phyloP scores from a whole-genome alignment of 192 early-diverging fungal species.

The Dissophora globulifera region DNA sequence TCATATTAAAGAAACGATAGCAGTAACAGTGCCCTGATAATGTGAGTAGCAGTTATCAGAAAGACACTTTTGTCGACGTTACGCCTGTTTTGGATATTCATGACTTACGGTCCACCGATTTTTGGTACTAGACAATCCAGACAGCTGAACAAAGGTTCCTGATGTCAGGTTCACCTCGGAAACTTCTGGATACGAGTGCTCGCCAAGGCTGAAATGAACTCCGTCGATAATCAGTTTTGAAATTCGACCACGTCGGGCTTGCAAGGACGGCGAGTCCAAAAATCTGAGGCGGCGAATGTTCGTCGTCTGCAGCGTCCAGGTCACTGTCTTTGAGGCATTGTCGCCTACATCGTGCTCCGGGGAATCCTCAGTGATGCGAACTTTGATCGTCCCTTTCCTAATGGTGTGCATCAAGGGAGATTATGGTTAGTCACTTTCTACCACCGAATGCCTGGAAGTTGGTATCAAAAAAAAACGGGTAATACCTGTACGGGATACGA shows the following conservation, averaged over 20 bases:
- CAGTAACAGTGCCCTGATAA: too few relatives aligned
- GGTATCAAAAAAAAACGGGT: background rate
- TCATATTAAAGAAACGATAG: too few relatives aligned
- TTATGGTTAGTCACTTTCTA: too few relatives aligned
- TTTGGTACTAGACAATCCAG: too few relatives aligned
- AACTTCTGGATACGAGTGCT: too few relatives aligned
- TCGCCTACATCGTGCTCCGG: conserved; percentile 2
- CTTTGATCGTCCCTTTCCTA: conserved; percentile 45
- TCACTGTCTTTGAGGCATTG: conserved; percentile 26
- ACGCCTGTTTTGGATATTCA: too few relatives aligned
- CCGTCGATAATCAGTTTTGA: conserved; percentile 35
- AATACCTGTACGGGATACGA: conserved; percentile 70
- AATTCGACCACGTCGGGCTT: conserved; percentile 25
- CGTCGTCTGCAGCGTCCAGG: conserved; percentile 68
- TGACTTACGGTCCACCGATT: too few relatives aligned
- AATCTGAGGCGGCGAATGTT: conserved; percentile 72
- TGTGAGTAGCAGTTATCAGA: too few relatives aligned
- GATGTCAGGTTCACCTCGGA: background rate
- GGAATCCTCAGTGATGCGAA: conserved; percentile 9
- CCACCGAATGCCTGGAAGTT: too few relatives aligned
- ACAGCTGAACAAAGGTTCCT: conserved; percentile 24
- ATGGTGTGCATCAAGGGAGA: background rate
- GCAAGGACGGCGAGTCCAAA: conserved; percentile 35
- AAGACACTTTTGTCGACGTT: too few relatives aligned
- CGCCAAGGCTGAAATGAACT: conserved; percentile 52